Base-by-base conservation (phyloP, 768 basidiomycete genomes). In the Boletus reticulatus region DNA sequence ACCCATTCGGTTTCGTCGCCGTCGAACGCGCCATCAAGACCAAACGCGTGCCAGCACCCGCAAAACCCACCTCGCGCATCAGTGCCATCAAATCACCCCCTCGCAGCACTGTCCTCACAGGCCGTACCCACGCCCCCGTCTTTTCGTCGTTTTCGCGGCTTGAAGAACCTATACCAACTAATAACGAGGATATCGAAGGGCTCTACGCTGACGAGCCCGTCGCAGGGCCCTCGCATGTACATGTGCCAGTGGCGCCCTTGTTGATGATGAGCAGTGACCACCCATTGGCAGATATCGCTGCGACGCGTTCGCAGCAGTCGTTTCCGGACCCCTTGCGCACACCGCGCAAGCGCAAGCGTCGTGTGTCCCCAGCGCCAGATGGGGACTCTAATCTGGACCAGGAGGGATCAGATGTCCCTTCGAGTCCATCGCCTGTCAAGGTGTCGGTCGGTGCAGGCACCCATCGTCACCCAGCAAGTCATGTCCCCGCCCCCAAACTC, bases 1-100 rank as follows among this genome's bases (percentile, higher is more conserved):
- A 84, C 56, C 83, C 82, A 0, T 84, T 84, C 56, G 83, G 83
- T 0, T 83, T 84, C 57, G 71, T 82, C 32, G 79, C 82, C 17
- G 74, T 81, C 1, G 82, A 84, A 63, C 74, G 73, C 48, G 79
- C 76, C 47, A 64, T 84, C 57, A 81, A 79, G 60, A 74, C 67
- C 2, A 71, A 76, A 41, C 79, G 80, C 44, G 43, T 46, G 6
- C 62, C 54, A 8, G 59, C 55, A 27, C 44, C 53, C 20, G 58
- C 9, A 19, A 61, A 53, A 38, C 48, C 60, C 19, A 16, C 48
- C 14, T 39, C 48, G 49, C 57, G 60, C 20, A 22, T 42, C 55
- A 56, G 61, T 36, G 22, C 38, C 48, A 43, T 59, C 50, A 62
- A 58, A 53, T 63, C 64, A 7, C 62, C 61, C 27, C 63, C 60